Evolutionary conservation across 345 rosid genomes (phyloP), one percentile per base, ranked within the genome.

Genomic region (Syzygium aromaticum): DNA sequence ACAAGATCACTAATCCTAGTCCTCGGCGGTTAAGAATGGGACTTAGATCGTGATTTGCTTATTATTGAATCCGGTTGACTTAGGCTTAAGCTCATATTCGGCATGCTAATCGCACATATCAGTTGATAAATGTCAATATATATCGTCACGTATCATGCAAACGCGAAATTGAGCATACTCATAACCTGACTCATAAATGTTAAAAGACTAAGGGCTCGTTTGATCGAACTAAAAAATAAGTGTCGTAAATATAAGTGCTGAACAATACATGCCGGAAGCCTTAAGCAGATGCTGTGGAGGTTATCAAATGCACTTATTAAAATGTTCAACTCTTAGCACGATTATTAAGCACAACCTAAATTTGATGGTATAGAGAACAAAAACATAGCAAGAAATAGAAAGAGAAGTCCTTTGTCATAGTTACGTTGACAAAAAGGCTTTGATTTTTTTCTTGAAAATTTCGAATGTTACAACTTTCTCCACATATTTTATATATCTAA

Each of bases 91-190:
- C 80, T 73, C 3, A 25, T 33, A 73, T 19, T 73, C 6, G 49
- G 25, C 14, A 3, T 0, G 17, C 17, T 61, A 3, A 1, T 61
- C 15, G 2, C 0, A 8, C 33, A 12, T 27, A n/a, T n/a, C 14
- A 12, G 15, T n/a, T n/a, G 16, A n/a, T 61, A 61, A 61, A 12
- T 61, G 17, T n/a, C 17, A 61, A n/a, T n/a, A 12, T 13, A 61
- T 13, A 61, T n/a, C 73, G n/a, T 61, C 7, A 7, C 13, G 14
- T n/a, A 61, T 61, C 73, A n/a, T 27, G 73, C 8, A 61, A n/a
- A 27, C 2, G 6, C 33, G 13, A n/a, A 12, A 0, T 61, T 61
- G 16, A n/a, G 33, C 19, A 1, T n/a, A 61, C 9, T 61, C 33
- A 12, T 13, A 5, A 61, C 1, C 28, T 30, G 13, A n/a, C n/a